Conservation (phyloP, 257 asterid genomes). For the Nicotiana benthamiana region DNA sequence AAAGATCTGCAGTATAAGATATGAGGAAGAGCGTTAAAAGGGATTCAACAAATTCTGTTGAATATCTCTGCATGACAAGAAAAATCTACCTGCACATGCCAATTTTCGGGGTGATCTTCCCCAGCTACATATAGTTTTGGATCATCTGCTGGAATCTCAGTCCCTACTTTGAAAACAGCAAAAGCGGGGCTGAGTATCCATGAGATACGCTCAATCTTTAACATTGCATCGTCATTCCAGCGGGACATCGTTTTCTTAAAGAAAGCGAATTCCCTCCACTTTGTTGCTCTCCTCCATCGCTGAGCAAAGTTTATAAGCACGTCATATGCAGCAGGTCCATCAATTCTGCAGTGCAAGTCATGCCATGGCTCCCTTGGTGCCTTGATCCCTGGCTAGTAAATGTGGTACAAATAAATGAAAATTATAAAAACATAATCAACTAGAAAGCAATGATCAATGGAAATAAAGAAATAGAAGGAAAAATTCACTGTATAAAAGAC, state of each 20-base stretch:
- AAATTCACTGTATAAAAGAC: neutral
- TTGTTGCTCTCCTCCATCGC: conserved; percentile 94
- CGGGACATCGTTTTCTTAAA: conserved; percentile 53
- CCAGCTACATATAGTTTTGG: conserved; percentile 48
- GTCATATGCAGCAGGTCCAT: conserved; percentile 97
- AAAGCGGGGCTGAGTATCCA: conserved; percentile 83
- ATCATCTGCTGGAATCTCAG: conserved; percentile 45
- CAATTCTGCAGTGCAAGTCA: conserved; percentile 84
- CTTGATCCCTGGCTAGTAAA: conserved; percentile 50
- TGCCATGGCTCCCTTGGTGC: conserved; percentile 99
- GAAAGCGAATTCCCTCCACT: conserved; percentile 75
- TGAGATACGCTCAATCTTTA: conserved; percentile 84
- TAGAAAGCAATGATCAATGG: neutral
- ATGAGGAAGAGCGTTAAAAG: neutral
- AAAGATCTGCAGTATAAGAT: conserved; percentile 50
- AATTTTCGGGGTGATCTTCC: conserved; percentile 63
- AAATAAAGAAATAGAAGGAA: neutral
- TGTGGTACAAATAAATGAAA: conserved; percentile 1
- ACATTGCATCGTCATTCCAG: conserved; percentile 92
- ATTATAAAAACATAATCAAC: neutral
- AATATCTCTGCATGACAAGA: conserved; percentile 7
- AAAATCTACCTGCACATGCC: conserved; percentile 79
- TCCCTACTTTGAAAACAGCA: conserved; percentile 41
- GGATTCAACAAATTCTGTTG: conserved; percentile 14
- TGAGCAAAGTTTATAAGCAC: conserved; percentile 91